Base-by-base conservation (phyloP, 495 filamentous ascomycete genomes). In the Neurospora sp. region DNA sequence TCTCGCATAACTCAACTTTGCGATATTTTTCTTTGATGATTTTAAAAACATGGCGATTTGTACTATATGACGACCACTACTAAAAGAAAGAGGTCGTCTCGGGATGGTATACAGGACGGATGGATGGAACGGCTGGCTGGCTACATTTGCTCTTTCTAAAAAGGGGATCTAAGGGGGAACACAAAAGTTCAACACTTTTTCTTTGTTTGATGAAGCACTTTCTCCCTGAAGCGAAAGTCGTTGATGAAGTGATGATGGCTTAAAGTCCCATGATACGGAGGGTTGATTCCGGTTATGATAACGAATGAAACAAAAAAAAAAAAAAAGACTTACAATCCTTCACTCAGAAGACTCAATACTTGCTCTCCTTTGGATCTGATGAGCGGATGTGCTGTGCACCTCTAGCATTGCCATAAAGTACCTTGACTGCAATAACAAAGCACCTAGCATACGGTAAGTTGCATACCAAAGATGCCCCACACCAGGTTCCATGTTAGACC, bases 151-250 rank as follows among this genome's bases (percentile, higher is more conserved):
- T 31, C n/a, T 69, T 35, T 70, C 8, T 40, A 45, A n/a, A 31
- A 31, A 69, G 31, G 61, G 27, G 37, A 39, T 31, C 39, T 41
- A 41, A 18, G 20, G 40, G 73, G 5, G 53, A 68, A 75, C 9
- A 38, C 35, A 72, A 72, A 76, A 76, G 74, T 76, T 76, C 74
- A 76, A 76, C 74, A 76, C 74, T 76, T 76, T 68, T 68, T 35
- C 42, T 70, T 65, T 61, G 53, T 16, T 27, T 65, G 53, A 61
- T 61, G 53, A 65, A 65, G 53, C 53, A 65, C 53, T 35, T 31
- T 35, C 14, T 37, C 27, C 27, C 53, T 35, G 53, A 61, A 61
- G 53, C 53, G 4, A 61, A 27, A 61, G 22, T 61, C 12, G 27
- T 7, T 61, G 53, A 31, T 61, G 1, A 61, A 61, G 53, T 61